These are phyloP conservation scores for Aspergillus calidoustus DNA, from an alignment of 2,329 filamentous ascomycete genomes.

Conservation along the genomic window DNA sequence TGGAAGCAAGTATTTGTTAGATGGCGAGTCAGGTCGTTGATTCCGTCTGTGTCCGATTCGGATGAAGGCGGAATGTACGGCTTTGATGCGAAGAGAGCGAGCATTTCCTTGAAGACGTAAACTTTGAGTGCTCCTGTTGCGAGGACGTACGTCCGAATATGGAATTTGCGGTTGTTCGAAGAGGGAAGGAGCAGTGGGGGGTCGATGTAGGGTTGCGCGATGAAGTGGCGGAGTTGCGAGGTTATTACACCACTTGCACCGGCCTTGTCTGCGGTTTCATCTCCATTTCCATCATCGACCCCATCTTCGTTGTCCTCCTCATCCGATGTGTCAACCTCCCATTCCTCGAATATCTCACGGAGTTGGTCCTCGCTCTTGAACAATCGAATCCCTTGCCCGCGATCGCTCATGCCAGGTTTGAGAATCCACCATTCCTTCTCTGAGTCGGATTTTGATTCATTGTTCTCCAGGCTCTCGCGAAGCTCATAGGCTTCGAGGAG, in stretches of 20 bases:
- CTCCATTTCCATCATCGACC: conserved; percentile 45
- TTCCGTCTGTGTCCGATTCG: conserved; percentile 31
- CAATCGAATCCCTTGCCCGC: conserved; percentile 87
- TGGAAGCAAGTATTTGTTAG: conserved; percentile 97
- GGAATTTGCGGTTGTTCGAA: conserved; percentile 79
- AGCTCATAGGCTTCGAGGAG: conserved; percentile 89
- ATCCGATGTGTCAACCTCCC: conserved; percentile 73
- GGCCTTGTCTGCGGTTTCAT: conserved; percentile 20
- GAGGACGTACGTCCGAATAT: conserved; percentile 90
- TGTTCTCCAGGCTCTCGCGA: conserved; percentile 74
- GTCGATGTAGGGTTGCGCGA: conserved; percentile 93
- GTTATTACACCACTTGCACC: conserved; percentile 68
- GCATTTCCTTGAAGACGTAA: conserved; percentile 87
- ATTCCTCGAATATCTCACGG: conserved; percentile 86
- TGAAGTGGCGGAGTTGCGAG: conserved; percentile 91
- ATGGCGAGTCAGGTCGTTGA: conserved; percentile 70
- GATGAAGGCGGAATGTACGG: conserved; percentile 67
- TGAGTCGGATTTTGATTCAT: conserved; percentile 66
- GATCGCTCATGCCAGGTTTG: conserved; percentile 96
- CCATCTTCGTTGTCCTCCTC: conserved; percentile 42
- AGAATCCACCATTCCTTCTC: conserved; percentile 92
- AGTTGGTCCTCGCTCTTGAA: conserved; percentile 86
- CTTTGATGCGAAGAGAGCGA: conserved; percentile 84
- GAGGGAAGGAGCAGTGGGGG: conserved; percentile 75
- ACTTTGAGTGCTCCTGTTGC: conserved; percentile 77